These are phyloP conservation scores for Houttuynia cordata DNA, from an alignment of 164 flowering plant species.

Conservation along the genomic window DNA sequence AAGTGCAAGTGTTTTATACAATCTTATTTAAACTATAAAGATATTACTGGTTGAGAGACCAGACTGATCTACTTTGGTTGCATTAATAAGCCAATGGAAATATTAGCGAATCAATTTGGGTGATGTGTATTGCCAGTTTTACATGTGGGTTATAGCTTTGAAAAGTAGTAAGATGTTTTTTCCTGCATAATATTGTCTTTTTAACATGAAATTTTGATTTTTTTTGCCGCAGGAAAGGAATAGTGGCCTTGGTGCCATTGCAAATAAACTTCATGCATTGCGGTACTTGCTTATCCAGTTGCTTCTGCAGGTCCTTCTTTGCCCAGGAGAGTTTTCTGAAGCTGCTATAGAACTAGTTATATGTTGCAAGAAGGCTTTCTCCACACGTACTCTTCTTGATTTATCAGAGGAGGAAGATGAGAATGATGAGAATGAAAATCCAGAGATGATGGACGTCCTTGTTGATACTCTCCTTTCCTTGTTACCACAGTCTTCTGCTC, in stretches of 20 bases:
- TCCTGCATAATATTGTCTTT: neutral
- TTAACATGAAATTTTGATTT: neutral
- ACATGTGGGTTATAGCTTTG: no score
- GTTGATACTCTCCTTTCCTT: slow-evolving; percentile 83
- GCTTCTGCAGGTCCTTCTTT: slow-evolving; percentile 76
- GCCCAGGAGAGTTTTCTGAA: slow-evolving; percentile 70
- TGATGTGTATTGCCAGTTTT: no score
- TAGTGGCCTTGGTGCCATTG: slow-evolving; percentile 26
- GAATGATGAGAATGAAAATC: slow-evolving; percentile 28
- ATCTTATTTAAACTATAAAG: neutral
- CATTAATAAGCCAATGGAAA: no score
- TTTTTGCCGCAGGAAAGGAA: slow-evolving; percentile 53
- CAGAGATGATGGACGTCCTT: slow-evolving; percentile 78
- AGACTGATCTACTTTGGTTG: no score
- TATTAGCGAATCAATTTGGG: no score
- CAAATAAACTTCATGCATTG: slow-evolving; percentile 54
- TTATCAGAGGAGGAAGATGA: slow-evolving; percentile 59
- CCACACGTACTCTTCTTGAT: slow-evolving; percentile 33
- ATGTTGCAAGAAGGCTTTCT: slow-evolving; percentile 69
- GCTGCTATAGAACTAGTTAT: slow-evolving; percentile 71
- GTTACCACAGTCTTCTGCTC: slow-evolving; percentile 79
- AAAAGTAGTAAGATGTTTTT: no score
- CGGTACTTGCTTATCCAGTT: slow-evolving; percentile 81
- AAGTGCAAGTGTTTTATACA: no score
- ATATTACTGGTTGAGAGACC: neutral